phyloP scores from a whole-genome alignment of 2,329 filamentous ascomycete species.

The Colletotrichum cereale region DNA sequence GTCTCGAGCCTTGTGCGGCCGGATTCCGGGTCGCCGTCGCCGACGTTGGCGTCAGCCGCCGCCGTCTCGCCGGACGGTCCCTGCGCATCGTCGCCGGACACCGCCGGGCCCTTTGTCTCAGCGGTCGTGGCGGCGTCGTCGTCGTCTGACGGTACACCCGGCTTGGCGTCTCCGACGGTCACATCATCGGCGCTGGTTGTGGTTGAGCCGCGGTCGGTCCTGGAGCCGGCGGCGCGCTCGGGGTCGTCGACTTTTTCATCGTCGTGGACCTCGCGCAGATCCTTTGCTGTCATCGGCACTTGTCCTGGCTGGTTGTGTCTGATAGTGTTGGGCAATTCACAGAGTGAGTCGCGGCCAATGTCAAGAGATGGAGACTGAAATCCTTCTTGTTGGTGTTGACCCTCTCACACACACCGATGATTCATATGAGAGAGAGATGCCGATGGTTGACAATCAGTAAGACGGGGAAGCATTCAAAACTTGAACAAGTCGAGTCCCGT shows the following conservation, averaged over 20 bases:
- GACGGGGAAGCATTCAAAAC: not conserved
- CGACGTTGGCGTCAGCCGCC: too few species aligned
- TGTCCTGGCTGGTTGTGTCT: too few species aligned
- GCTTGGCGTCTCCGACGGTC: not conserved
- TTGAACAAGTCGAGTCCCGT: not conserved
- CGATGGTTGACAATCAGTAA: not conserved
- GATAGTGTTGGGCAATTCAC: not conserved
- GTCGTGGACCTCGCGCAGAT: slow-evolving; percentile 21
- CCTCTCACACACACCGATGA: not conserved
- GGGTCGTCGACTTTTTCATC: slow-evolving; percentile 37
- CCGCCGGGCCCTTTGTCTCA: not conserved
- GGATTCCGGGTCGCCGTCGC: slow-evolving; percentile 47
- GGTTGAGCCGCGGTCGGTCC: slow-evolving; percentile 14
- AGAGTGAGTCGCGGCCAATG: not conserved
- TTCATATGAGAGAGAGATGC: not conserved
- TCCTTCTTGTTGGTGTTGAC: not conserved
- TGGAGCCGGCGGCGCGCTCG: slow-evolving; percentile 28
- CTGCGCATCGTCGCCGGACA: slow-evolving; percentile 3
- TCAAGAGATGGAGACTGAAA: not conserved
- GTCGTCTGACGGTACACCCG: not conserved
- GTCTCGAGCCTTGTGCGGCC: slow-evolving; percentile 54
- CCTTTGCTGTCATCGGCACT: slow-evolving; percentile 25
- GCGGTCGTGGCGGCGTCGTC: not conserved
- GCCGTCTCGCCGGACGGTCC: not conserved
- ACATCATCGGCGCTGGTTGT: slow-evolving; percentile 12